Conservation (phyloP, 163 green algal species). For the Volvox carteri region DNA sequence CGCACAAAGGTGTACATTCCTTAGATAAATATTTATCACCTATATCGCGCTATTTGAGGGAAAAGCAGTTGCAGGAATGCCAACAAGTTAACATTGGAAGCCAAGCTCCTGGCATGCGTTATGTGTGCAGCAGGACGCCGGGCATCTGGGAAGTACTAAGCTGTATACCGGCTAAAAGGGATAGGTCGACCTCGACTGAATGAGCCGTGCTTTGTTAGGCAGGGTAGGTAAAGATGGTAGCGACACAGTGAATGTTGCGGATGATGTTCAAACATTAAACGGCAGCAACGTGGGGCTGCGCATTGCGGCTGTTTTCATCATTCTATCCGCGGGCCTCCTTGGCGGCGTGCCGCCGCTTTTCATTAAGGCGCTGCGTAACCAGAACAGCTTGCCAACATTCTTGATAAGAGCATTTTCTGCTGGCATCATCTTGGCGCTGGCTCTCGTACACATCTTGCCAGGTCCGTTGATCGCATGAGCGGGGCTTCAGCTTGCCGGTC, state of each 20-base stretch:
- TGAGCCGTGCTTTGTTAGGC: not conserved
- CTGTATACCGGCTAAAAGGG: too few species aligned
- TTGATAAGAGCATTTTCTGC: conserved; percentile 48
- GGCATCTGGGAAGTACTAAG: too few species aligned
- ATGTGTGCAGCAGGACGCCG: too few species aligned
- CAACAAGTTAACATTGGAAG: too few species aligned
- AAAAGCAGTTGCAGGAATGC: too few species aligned
- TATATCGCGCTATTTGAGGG: too few species aligned
- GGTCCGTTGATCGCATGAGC: not conserved
- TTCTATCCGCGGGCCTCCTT: conserved; percentile 46
- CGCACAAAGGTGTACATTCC: too few species aligned
- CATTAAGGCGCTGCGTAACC: conserved; percentile 30
- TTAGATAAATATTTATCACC: too few species aligned
- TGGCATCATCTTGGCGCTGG: conserved; percentile 65
- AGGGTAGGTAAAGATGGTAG: not conserved
- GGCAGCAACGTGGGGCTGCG: conserved; percentile 20
- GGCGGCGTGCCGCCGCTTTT: conserved; percentile 56
- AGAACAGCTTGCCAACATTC: not conserved
- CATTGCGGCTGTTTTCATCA: conserved; percentile 60
- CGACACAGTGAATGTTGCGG: not conserved
- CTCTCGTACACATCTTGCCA: conserved; percentile 67
- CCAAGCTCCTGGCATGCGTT: too few species aligned
- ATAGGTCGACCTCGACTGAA: too few species aligned
- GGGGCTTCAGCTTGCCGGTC: too few species aligned
- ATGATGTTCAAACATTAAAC: not conserved